A percentile compares a stretch with the other conserved stretches of the same genome.
These are phyloP conservation scores for Citrus sp. DNA, from an alignment of 345 rosid genomes.

Conservation along the genomic window DNA sequence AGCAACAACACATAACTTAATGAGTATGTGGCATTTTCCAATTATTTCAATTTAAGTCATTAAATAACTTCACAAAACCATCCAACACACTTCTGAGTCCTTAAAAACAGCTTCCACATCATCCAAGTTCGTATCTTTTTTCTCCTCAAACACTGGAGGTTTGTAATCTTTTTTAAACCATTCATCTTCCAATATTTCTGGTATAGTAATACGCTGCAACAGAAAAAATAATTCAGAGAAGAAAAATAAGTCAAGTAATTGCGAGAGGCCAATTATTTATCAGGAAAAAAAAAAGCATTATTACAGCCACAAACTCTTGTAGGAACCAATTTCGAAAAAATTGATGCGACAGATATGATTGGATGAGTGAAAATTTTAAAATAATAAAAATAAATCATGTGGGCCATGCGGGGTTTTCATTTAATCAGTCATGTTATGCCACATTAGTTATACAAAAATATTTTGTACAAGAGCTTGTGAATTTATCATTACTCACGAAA, in stretches of 20 bases:
- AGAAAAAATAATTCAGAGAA: constrained; percentile 1
- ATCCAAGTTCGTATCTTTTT: constrained; percentile 61
- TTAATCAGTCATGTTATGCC: too few relatives aligned
- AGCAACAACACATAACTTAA: neutral
- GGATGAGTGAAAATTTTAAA: too few relatives aligned
- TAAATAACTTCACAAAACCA: constrained; percentile 1
- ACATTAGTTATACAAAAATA: too few relatives aligned
- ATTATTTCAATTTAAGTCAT: neutral
- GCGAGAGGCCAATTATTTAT: neutral
- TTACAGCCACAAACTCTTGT: too few relatives aligned
- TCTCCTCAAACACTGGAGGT: constrained; percentile 82
- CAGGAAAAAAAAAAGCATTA: too few relatives aligned
- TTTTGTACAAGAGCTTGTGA: too few relatives aligned
- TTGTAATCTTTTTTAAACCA: constrained; percentile 91
- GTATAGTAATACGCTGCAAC: constrained; percentile 75
- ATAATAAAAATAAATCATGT: too few relatives aligned
- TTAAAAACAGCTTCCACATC: constrained; percentile 92
- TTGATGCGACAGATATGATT: too few relatives aligned
- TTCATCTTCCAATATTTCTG: constrained; percentile 76
- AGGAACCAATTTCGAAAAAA: too few relatives aligned
- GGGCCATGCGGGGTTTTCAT: too few relatives aligned
- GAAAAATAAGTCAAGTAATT: neutral
- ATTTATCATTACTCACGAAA: neutral
- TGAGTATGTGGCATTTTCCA: constrained; percentile 7
- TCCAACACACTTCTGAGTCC: constrained; percentile 70